Conservation (phyloP, 1,284 basidiomycete species). For the Cryptococcus sp. region DNA sequence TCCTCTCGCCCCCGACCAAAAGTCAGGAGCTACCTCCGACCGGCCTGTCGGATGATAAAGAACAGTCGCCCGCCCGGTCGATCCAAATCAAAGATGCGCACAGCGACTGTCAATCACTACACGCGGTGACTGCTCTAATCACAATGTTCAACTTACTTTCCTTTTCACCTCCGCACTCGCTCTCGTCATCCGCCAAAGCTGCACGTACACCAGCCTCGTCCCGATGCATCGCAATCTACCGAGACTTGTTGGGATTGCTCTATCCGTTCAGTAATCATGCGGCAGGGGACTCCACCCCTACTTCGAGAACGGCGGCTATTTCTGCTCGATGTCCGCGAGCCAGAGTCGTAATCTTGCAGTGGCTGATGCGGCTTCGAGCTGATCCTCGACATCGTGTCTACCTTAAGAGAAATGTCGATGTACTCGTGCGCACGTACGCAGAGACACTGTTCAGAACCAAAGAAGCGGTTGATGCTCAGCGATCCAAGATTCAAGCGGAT, state of each 20-base stretch:
- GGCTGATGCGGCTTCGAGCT: conserved; percentile 83
- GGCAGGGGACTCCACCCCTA: conserved; percentile 20
- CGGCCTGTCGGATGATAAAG: conserved; percentile 9
- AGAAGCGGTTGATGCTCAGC: conserved; percentile 43
- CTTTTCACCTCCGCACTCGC: conserved; percentile 50
- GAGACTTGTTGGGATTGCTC: conserved; percentile 55
- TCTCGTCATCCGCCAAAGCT: conserved; percentile 36
- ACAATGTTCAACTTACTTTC: conserved; percentile 55
- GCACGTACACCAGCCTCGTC: conserved; percentile 52
- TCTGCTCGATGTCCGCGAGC: conserved; percentile 61
- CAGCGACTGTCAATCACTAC: conserved; percentile 45
- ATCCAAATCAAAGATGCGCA: conserved; percentile 21
- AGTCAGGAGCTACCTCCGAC: conserved; percentile 27
- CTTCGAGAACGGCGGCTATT: conserved; percentile 27
- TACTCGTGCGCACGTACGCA: conserved; percentile 47
- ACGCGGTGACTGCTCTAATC: conserved; percentile 54
- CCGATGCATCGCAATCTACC: conserved; percentile 54
- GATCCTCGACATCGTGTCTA: conserved; percentile 89
- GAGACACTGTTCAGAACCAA: conserved; percentile 49
- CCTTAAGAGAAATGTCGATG: conserved; percentile 58
- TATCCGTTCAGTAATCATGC: conserved; percentile 37
- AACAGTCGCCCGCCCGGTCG: conserved; percentile 1
- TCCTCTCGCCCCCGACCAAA: conserved; percentile 35
- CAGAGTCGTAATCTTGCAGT: conserved; percentile 76
- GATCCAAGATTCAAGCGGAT: conserved; percentile 22